phyloP scores from a whole-genome alignment of 148 eudicot species.

The Cornus controversa region DNA sequence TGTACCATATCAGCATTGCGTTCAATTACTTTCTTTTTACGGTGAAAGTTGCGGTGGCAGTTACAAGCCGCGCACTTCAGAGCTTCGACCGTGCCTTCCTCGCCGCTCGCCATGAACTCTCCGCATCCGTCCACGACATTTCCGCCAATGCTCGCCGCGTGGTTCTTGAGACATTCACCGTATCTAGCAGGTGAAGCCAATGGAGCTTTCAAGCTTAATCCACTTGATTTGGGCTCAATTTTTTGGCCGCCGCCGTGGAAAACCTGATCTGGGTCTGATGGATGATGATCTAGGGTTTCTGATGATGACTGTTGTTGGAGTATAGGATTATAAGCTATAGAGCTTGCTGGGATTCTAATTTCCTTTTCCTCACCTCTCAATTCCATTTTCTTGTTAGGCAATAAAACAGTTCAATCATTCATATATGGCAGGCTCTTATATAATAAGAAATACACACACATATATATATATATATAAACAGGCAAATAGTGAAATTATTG shows the following conservation, averaged over 20 bases:
- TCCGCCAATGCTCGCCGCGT: slow-evolving; percentile 54
- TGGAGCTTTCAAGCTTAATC: slow-evolving; percentile 15
- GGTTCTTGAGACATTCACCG: slow-evolving; percentile 51
- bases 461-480: too few species aligned
- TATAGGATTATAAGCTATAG: slow-evolving; percentile 19
- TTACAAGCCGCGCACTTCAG: slow-evolving; percentile 49
- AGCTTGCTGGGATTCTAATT: slow-evolving; percentile 14
- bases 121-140: slow-evolving; percentile 54
- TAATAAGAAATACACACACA: too few species aligned
- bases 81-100: slow-evolving; percentile 37
- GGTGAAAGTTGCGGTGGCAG: slow-evolving; percentile 60
- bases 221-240: slow-evolving; percentile 14
- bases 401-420: not conserved
- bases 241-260: too few species aligned
- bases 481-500: not conserved
- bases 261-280: slow-evolving; percentile 7
- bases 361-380: slow-evolving; percentile 37
- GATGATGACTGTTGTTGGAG: slow-evolving; percentile 18
- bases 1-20: slow-evolving; percentile 14
- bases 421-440: not conserved
- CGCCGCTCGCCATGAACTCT: slow-evolving; percentile 51
- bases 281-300: slow-evolving; percentile 19
- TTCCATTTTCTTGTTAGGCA: slow-evolving; percentile 17
- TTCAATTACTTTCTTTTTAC: slow-evolving; percentile 16
- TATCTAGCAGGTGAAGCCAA: slow-evolving; percentile 9